These are phyloP conservation scores for Blastobotrys parvus DNA, from an alignment of 805 yeast species.

Conservation along the genomic window DNA sequence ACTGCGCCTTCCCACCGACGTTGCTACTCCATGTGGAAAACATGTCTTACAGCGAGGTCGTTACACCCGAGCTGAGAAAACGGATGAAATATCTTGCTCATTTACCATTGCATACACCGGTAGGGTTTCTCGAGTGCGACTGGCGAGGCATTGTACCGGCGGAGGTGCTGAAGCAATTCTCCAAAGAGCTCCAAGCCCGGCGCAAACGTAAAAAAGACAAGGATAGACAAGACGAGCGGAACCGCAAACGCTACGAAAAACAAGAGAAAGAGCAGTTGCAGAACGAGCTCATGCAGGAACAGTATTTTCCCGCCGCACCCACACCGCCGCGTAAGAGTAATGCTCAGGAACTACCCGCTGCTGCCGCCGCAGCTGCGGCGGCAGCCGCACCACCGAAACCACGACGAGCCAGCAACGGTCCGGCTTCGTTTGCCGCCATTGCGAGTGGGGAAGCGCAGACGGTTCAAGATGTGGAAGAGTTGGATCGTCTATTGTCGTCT, in stretches of 20 bases:
- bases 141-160: slow-evolving; percentile 46
- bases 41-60: slow-evolving; percentile 55
- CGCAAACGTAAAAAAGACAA: slow-evolving; percentile 16
- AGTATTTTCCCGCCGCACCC: slow-evolving; percentile 3
- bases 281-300: slow-evolving; percentile 17
- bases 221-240: slow-evolving; percentile 23
- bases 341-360: slow-evolving; percentile 9
- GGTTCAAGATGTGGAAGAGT: slow-evolving; percentile 7
- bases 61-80: slow-evolving; percentile 50
- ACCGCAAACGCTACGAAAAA: slow-evolving; percentile 24
- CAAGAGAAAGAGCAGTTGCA: slow-evolving; percentile 30
- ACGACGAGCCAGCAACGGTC: slow-evolving; percentile 5
- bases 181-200: slow-evolving; percentile 20
- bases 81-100: slow-evolving; percentile 71
- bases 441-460: slow-evolving; percentile 14
- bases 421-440: slow-evolving; percentile 13
- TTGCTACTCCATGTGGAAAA: slow-evolving; percentile 59
- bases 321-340: slow-evolving; percentile 4
- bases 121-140: slow-evolving; percentile 78
- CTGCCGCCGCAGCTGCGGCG: neutral
- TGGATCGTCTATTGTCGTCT: slow-evolving; percentile 11
- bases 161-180: slow-evolving; percentile 20
- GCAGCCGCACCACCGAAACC: neutral
- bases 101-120: slow-evolving; percentile 74
- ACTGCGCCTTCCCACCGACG: slow-evolving; percentile 58